phyloP scores from a whole-genome alignment of 768 basidiomycete genomes.

The Mycena kentingensis region DNA sequence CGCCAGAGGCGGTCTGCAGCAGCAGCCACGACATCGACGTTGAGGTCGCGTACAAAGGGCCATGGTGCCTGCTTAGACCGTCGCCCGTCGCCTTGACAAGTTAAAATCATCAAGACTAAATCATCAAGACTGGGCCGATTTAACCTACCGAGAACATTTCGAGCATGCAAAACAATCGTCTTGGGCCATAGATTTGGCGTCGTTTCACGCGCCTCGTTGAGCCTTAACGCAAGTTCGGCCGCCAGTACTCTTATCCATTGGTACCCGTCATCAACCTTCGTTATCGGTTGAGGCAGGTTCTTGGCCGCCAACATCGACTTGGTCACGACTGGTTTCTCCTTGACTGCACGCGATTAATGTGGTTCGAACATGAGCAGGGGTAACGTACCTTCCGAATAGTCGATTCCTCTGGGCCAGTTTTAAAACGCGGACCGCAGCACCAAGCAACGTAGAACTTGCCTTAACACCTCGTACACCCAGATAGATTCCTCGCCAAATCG shows the following conservation, averaged over 20 bases:
- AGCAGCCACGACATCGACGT: slow-evolving; percentile 73
- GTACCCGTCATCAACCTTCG: slow-evolving; percentile 69
- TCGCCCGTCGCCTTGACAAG: slow-evolving; percentile 55
- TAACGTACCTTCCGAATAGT: slow-evolving; percentile 76
- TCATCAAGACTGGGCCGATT: neutral
- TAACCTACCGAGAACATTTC: slow-evolving; percentile 55
- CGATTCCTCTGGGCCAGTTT: slow-evolving; percentile 64
- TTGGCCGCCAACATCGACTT: slow-evolving; percentile 99
- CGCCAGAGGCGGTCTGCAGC: slow-evolving; percentile 85
- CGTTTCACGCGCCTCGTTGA: slow-evolving; percentile 77
- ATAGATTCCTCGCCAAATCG: slow-evolving; percentile 82
- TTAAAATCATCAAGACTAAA: slow-evolving; percentile 1
- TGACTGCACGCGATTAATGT: slow-evolving; percentile 53
- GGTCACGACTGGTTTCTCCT: slow-evolving; percentile 73
- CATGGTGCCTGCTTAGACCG: slow-evolving; percentile 87
- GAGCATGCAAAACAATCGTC: slow-evolving; percentile 76
- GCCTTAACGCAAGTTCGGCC: slow-evolving; percentile 83
- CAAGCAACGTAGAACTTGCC: slow-evolving; percentile 21
- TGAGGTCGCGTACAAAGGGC: slow-evolving; percentile 75
- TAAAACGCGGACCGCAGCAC: slow-evolving; percentile 4
- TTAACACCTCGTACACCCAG: slow-evolving; percentile 88
- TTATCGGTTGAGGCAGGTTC: slow-evolving; percentile 81
- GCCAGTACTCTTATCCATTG: slow-evolving; percentile 93
- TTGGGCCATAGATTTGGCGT: slow-evolving; percentile 89
- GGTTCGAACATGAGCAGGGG: neutral